phyloP scores from a whole-genome alignment of 1,284 basidiomycete species.

The Microbotryomycetes sp. region DNA sequence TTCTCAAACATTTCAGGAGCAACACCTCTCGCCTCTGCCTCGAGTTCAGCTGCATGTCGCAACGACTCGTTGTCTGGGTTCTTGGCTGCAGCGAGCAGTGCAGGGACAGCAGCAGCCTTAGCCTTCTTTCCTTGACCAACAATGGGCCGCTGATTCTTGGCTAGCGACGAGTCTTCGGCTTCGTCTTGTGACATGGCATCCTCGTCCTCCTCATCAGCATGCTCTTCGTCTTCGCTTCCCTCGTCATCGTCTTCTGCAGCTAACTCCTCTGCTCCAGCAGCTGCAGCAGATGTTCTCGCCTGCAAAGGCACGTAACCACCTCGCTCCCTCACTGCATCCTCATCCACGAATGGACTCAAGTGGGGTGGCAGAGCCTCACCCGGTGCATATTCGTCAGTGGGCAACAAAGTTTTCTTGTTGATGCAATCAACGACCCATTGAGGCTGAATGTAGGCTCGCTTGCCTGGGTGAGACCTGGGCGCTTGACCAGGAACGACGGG shows the following conservation, averaged over 20 bases:
- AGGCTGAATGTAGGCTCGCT: conserved; percentile 87
- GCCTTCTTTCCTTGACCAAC: conserved; percentile 16
- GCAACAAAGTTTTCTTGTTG: conserved; percentile 75
- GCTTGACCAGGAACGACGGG: conserved; percentile 49
- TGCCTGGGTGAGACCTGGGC: conserved; percentile 51
- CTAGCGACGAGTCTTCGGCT: conserved; percentile 18
- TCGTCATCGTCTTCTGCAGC: conserved; percentile 44
- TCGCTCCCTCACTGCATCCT: conserved; percentile 50
- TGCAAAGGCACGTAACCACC: conserved; percentile 47
- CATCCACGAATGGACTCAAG: conserved; percentile 87
- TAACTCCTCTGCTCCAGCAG: conserved; percentile 45
- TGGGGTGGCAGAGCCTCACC: conserved; percentile 88
- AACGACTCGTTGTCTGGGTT: conserved; percentile 61
- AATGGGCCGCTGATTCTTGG: conserved; percentile 1
- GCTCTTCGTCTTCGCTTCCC: conserved; percentile 42
- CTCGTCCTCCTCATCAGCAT: conserved; percentile 39
- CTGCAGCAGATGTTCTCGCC: conserved; percentile 49
- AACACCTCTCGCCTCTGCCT: conserved; percentile 82
- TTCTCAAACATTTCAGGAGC: conserved; percentile 77
- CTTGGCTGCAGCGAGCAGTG: conserved; percentile 53
- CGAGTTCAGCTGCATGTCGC: conserved; percentile 81
- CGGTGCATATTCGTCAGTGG: conserved; percentile 79
- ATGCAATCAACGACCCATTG: conserved; percentile 98
- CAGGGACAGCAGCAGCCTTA: conserved; percentile 35
- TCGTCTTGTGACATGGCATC: conserved; percentile 41